phyloP scores from a whole-genome alignment of 345 rosid genomes.

The Euphorbia peplus region DNA sequence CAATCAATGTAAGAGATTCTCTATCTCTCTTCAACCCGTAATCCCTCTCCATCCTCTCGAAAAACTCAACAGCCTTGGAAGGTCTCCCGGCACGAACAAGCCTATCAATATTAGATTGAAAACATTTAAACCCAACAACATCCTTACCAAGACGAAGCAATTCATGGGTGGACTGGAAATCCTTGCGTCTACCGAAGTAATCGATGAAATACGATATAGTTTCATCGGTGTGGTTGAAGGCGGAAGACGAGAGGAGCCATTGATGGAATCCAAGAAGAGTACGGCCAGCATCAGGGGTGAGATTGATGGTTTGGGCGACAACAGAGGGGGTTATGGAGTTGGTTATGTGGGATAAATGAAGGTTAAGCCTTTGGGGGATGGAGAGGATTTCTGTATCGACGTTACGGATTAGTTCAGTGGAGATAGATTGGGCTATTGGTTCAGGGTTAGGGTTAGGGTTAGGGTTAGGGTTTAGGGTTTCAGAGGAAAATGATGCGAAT shows the following conservation, averaged over 20 bases:
- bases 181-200: slow-evolving; percentile 86
- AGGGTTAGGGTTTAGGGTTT: slow-evolving; percentile 21
- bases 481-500: slow-evolving; percentile 21
- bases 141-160: slow-evolving; percentile 48
- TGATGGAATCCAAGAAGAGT: slow-evolving; percentile 60
- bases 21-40: slow-evolving; percentile 68
- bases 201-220: slow-evolving; percentile 68
- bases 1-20: slow-evolving; percentile 57
- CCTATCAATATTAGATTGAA: slow-evolving; percentile 61
- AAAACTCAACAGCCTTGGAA: slow-evolving; percentile 56
- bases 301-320: slow-evolving; percentile 56
- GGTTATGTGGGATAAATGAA: slow-evolving; percentile 68
- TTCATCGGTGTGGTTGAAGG: slow-evolving; percentile 66
- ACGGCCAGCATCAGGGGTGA: slow-evolving; percentile 82
- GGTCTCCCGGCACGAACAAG: slow-evolving; percentile 76
- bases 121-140: slow-evolving; percentile 48
- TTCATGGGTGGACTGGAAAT: slow-evolving; percentile 77
- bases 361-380: slow-evolving; percentile 56
- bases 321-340: slow-evolving; percentile 47
- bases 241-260: slow-evolving; percentile 49
- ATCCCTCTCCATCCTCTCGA: slow-evolving; percentile 76
- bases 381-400: slow-evolving; percentile 46
- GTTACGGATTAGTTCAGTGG: slow-evolving; percentile 56
- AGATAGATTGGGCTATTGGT: slow-evolving; percentile 56
- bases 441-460: slow-evolving; percentile 25